phyloP scores from a whole-genome alignment of 345 rosid species.

The Toxicodendron radicans region DNA sequence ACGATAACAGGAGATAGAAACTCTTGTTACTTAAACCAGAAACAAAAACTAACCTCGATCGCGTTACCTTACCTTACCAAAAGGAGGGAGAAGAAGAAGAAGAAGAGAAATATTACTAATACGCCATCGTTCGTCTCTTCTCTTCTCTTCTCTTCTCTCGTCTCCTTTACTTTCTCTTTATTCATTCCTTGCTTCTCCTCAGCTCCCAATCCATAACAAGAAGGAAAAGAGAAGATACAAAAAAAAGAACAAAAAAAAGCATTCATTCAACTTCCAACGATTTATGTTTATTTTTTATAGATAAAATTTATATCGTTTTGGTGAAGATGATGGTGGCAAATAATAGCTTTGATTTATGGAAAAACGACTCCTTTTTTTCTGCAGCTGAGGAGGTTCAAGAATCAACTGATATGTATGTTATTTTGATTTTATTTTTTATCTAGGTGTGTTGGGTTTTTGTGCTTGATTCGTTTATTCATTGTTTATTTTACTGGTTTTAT shows the following conservation, averaged over 20 bases:
- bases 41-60: no score
- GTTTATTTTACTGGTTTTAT: conserved; percentile 1
- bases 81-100: not conserved
- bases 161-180: conserved; percentile 31
- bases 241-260: not conserved
- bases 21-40: conserved; percentile 1
- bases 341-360: conserved; percentile 82
- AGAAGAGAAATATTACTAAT: conserved; percentile 15
- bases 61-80: not conserved
- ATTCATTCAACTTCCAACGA: not conserved
- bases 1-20: conserved; percentile 24
- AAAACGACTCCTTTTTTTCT: conserved; percentile 78
- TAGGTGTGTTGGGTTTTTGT: not conserved
- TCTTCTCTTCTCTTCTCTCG: not conserved
- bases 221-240: conserved; percentile 11
- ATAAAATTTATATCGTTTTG: not conserved
- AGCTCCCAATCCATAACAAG: conserved; percentile 22
- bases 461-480: not conserved
- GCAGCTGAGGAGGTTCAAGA: conserved; percentile 97
- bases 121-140: conserved; percentile 2
- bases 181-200: conserved; percentile 39
- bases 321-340: conserved; percentile 72
- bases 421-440: not conserved
- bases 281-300: not conserved
- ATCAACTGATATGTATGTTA: conserved; percentile 76